Evolutionary conservation across 1,284 basidiomycete genomes (phyloP), one percentile per base, ranked within the genome.

Genomic region (Rugosomyces carneus): DNA sequence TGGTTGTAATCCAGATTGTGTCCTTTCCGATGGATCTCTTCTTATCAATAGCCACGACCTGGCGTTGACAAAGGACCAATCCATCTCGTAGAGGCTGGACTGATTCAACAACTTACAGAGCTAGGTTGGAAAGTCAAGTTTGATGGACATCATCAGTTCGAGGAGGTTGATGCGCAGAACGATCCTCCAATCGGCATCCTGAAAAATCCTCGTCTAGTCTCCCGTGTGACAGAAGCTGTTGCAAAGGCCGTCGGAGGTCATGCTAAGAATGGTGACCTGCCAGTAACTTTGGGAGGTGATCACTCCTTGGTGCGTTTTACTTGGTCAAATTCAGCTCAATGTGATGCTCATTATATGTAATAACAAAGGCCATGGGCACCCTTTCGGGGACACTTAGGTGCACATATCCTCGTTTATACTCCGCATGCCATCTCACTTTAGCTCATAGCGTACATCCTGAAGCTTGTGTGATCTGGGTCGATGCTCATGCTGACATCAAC

Each of bases 401-500:
- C 61, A 76, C 18, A 27, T 37, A 18, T 9, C 38, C 32, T 35
- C 24, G 11, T 35, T 37, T 37, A 27, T 36, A 3, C 21, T 23
- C 2, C 38, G 11, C 36, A 40, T 13, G 38, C 26, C 31, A 41
- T 23, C 24, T 40, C 5, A 50, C 35, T 45, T n/a, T 24, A 15
- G 27, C 16, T 32, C 54, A 18, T 44, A 89, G 85, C 48, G 70
- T 73, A 40, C 75, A 86, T 57, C 82, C 85, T 10, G 77, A 89
- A 35, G 80, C 78, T 48, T 91, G 89, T 58, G 80, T 99, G 34
- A 74, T 99, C 58, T 99, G 96, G 96, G 76, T 94, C 50, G 92
- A 95, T 61, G 88, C 89, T 3, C 89, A 93, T 56, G 87, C 93
- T 34, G 96, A 99, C 66, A 93, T 99, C 72, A 98, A 99, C 70